phyloP scores from a whole-genome alignment of 108 stramenopile genomes.

The Pseudonitzschia multistriata region DNA sequence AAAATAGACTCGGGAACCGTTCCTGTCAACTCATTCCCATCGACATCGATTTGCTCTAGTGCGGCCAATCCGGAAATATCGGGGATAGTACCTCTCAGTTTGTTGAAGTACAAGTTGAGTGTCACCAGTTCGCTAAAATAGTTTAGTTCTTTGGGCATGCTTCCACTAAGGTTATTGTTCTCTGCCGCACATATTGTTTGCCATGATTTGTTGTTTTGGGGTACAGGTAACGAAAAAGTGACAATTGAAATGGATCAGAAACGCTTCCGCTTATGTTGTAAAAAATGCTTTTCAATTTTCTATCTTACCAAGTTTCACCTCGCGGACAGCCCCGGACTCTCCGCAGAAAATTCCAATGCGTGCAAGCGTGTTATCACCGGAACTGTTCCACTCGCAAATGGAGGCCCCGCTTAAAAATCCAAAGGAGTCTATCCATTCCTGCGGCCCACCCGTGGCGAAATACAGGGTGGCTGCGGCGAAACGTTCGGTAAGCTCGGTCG shows the following conservation, averaged over 20 bases:
- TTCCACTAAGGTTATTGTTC: constrained; percentile 41
- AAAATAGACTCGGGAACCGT: constrained; percentile 22
- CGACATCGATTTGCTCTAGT: neutral
- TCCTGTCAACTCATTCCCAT: constrained; percentile 3
- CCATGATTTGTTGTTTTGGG: too few species aligned
- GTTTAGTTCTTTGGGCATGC: constrained; percentile 25
- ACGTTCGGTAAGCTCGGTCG: neutral
- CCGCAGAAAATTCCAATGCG: constrained; percentile 6
- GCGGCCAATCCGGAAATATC: constrained; percentile 15
- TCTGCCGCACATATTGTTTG: neutral
- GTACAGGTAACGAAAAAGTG: too few species aligned
- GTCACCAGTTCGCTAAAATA: constrained; percentile 36
- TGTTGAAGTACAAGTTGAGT: constrained; percentile 44
- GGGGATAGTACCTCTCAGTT: constrained; percentile 54
- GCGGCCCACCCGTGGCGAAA: neutral
- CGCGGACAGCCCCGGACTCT: neutral
- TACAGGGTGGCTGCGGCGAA: constrained; percentile 1
- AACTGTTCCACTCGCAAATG: constrained; percentile 6
- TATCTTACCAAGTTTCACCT: constrained; percentile 11
- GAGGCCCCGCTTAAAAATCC: constrained; percentile 5
- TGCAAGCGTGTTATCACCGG: neutral
- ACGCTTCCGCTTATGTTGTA: too few species aligned
- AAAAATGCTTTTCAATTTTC: too few species aligned
- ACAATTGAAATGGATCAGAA: too few species aligned
- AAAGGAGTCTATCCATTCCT: neutral